Evolutionary conservation across 208 protist genomes (phyloP).

Genomic region (Acanthamoeba culbertsoni): DNA sequence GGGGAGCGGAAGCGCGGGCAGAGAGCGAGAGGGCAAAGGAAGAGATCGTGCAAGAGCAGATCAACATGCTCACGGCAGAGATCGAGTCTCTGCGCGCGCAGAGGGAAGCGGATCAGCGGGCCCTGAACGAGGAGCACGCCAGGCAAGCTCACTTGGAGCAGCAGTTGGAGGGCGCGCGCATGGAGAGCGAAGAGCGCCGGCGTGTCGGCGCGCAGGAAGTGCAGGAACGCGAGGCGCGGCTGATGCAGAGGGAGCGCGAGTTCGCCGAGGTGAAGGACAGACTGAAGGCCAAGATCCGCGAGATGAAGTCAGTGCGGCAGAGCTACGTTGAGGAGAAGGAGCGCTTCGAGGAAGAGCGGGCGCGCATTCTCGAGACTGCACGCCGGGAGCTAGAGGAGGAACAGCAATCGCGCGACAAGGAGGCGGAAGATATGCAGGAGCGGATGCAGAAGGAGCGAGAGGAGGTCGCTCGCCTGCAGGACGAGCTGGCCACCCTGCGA

Average conservation of each 20-base stretch:
- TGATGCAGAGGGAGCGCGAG: neutral
- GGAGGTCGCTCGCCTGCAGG: neutral
- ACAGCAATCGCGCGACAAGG: neutral
- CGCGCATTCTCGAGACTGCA: neutral
- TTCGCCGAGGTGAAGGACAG: neutral
- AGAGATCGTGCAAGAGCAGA: neutral
- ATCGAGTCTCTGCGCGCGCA: neutral
- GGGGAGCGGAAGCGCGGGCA: neutral
- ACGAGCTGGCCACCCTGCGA: neutral
- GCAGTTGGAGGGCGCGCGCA: neutral
- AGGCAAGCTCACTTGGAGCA: neutral
- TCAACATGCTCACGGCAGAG: neutral
- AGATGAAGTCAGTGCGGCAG: neutral
- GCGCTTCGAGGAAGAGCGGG: neutral
- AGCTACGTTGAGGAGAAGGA: slow-evolving; percentile 6
- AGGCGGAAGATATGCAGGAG: neutral
- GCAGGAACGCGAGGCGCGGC: neutral
- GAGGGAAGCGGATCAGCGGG: neutral
- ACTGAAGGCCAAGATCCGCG: neutral
- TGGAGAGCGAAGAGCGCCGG: neutral
- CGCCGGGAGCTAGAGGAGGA: neutral
- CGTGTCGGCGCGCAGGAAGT: neutral
- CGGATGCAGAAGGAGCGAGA: neutral
- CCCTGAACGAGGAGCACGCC: neutral
- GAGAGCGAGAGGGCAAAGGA: neutral